Percentiles rank a stretch among this genome's conserved stretches.
Conservation (phyloP, 116 monocot species). For the Posidonia oceanica region DNA sequence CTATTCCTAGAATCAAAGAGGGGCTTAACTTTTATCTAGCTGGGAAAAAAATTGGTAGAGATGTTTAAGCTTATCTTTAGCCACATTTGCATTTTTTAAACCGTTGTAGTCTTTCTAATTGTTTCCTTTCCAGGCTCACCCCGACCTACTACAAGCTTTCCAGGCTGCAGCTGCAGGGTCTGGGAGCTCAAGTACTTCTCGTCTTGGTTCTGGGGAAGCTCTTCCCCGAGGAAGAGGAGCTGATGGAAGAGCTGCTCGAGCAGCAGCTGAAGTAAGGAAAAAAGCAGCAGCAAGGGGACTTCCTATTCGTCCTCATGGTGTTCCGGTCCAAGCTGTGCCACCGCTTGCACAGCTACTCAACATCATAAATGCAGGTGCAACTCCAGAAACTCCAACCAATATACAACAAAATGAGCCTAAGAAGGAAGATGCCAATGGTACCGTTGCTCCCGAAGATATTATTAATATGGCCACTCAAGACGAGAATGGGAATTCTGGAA, state of each 20-base stretch:
- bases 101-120: not conserved
- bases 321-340: slow-evolving; percentile 38
- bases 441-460: not conserved
- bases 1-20: too few relatives aligned
- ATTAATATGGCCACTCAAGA: slow-evolving; percentile 1
- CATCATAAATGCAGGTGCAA: slow-evolving; percentile 34
- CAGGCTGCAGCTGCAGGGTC: slow-evolving; percentile 43
- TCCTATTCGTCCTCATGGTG: slow-evolving; percentile 36
- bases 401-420: slow-evolving; percentile 17
- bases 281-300: slow-evolving; percentile 82
- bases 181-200: slow-evolving; percentile 22
- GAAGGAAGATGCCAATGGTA: slow-evolving; percentile 8
- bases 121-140: slow-evolving; percentile 39
- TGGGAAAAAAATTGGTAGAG: too few relatives aligned
- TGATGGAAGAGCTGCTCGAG: slow-evolving; percentile 72
- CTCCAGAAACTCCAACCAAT: slow-evolving; percentile 12
- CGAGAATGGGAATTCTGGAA: slow-evolving; percentile 9
- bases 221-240: slow-evolving; percentile 53
- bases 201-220: slow-evolving; percentile 31
- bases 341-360: slow-evolving; percentile 47
- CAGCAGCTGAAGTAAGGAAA: slow-evolving; percentile 70
- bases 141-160: slow-evolving; percentile 58
- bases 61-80: too few relatives aligned
- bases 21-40: too few relatives aligned
- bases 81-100: too few relatives aligned